Evolutionary conservation across 2,329 filamentous ascomycete genomes (phyloP), one percentile per base, ranked within the genome.

Genomic region (Metarhizium album): DNA sequence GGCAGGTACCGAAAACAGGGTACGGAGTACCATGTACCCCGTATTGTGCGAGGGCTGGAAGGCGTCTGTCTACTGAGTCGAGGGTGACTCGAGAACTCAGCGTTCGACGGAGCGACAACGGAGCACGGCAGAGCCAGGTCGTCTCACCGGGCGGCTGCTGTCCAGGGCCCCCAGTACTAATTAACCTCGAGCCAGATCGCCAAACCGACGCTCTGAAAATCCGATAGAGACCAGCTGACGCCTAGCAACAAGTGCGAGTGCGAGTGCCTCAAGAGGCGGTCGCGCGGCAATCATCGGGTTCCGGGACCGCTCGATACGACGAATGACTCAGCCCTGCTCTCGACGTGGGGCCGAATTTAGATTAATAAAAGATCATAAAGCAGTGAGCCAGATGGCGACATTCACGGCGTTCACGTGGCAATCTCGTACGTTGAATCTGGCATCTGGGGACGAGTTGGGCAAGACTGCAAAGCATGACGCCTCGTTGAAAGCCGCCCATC

Each of bases 241-340:
- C 33, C 33, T 35, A 16, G 33, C 33, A 35, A 4, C 33, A 9
- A 29, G 27, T n/a, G 5, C 27, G 7, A 29, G 27, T 29, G 7
- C 27, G 27, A 35, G 33, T 2, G 13, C 22, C 20, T 9, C 22
- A 24, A n/a, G 40, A 43, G 43, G 42, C n/a, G n/a, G n/a, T n/a
- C n/a, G n/a, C 31, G 53, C 55, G 55, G 55, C 52, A 54, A 55
- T 35, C 53, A 48, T 55, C 53, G 53, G 55, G 52, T 50, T 50
- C 23, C 31, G 37, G 35, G 48, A 50, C 46, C 35, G 23, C 33
- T 53, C n/a, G n/a, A n/a, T 48, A 20, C 9, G 40, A 43, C 9
- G 20, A 43, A 43, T 13, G 18, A 20, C 2, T 20, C n/a, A 20
- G 37, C 37, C 37, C 16, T 40, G 18, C 18, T 40, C 18, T 40